Percentiles rank a stretch among this genome's conserved stretches.
These are phyloP conservation scores for Vickermania spadyakhi DNA, from an alignment of 208 protist species.

Conservation along the genomic window DNA sequence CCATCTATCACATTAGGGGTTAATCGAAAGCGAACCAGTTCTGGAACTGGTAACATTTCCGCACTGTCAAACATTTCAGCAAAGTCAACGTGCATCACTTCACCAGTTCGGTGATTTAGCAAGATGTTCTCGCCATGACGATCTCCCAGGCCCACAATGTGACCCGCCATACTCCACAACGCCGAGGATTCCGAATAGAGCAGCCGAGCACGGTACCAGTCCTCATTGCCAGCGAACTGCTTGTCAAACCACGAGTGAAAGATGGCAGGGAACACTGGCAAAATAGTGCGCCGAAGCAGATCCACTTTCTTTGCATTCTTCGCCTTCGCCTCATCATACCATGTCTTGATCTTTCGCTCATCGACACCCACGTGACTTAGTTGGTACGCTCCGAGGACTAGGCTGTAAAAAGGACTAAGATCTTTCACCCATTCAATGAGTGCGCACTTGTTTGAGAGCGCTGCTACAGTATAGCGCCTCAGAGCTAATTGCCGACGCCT, in stretches of 20 bases:
- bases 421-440: constrained; percentile 96
- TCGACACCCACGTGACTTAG: constrained; percentile 36
- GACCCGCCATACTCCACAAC: constrained; percentile 95
- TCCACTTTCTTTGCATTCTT: constrained; percentile 52
- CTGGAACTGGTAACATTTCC: constrained; percentile 87
- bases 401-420: constrained; percentile 59
- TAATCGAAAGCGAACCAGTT: constrained; percentile 95
- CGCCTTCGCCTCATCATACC: neutral
- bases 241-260: constrained; percentile 92
- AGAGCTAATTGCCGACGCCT: constrained; percentile 77
- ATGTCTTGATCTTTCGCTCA: neutral
- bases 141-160: constrained; percentile 92
- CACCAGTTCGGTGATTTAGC: constrained; percentile 76
- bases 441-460: constrained; percentile 87
- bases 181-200: constrained; percentile 84
- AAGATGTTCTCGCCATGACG: constrained; percentile 95
- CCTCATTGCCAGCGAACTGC: constrained; percentile 74
- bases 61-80: constrained; percentile 96
- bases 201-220: constrained; percentile 86
- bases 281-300: constrained; percentile 66
- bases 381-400: constrained; percentile 74
- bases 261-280: constrained; percentile 72
- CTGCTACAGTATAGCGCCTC: constrained; percentile 80
- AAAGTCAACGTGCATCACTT: constrained; percentile 94
- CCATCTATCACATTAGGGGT: constrained; percentile 95